A percentile compares a stretch with the other conserved stretches of the same genome.
phyloP scores from a whole-genome alignment of 1,284 basidiomycete genomes.

The Austroboletus sp. region DNA sequence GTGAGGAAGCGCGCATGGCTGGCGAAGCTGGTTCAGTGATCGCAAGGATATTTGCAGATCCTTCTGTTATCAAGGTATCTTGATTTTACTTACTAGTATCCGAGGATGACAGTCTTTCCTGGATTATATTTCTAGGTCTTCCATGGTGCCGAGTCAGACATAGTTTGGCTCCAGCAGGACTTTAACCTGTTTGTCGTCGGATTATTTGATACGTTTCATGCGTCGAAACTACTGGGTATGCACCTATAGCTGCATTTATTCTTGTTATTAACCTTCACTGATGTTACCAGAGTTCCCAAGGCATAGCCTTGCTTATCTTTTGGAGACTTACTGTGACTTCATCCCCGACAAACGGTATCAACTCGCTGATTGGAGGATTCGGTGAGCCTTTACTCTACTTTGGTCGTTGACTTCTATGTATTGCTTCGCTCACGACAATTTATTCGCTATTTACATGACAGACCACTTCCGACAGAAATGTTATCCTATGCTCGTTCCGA shows the following conservation, averaged over 20 bases:
- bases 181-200: conserved; percentile 92
- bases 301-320: conserved; percentile 76
- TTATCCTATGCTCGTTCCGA: conserved; percentile 88
- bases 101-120: not conserved
- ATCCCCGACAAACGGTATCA: conserved; percentile 95
- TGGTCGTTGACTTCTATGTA: not conserved
- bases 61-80: conserved; percentile 75
- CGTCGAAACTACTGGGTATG: conserved; percentile 76
- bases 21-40: conserved; percentile 50
- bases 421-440: not conserved
- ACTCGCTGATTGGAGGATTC: conserved; percentile 93
- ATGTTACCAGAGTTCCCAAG: conserved; percentile 61
- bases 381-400: conserved; percentile 39
- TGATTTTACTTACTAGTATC: not conserved
- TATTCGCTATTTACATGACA: conserved; percentile 19
- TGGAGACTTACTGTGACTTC: conserved; percentile 88
- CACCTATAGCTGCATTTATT: not conserved
- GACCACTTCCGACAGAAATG: conserved; percentile 87
- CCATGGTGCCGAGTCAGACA: conserved; percentile 91
- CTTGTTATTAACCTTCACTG: conserved; percentile 5
- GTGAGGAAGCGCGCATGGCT: conserved; percentile 16
- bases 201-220: conserved; percentile 94
- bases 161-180: conserved; percentile 94
- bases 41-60: conserved; percentile 67
- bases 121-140: conserved; percentile 53